A percentile compares a stretch with the other conserved stretches of the same genome.
Conservation (phyloP, 495 filamentous ascomycete genomes). For the Aspergillus ellipticus region DNA sequence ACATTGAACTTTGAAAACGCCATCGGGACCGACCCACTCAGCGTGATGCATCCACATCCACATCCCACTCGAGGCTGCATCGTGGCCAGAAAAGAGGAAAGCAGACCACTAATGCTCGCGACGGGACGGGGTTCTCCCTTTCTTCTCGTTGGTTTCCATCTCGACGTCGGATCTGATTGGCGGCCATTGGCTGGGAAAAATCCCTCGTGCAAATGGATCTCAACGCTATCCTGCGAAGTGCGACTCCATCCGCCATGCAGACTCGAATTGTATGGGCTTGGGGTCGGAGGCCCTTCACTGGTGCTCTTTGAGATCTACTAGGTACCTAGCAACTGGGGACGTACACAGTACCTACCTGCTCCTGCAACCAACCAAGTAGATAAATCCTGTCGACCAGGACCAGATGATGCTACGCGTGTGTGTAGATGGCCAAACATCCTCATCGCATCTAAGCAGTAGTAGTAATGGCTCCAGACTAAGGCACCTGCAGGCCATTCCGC, state of each 20-base stretch:
- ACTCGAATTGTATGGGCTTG: neutral
- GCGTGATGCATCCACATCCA: neutral
- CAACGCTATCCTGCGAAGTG: neutral
- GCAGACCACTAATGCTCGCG: constrained; percentile 1
- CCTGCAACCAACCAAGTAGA: too few species aligned
- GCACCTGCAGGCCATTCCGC: constrained; percentile 2
- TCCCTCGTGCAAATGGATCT: constrained; percentile 26
- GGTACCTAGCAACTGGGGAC: too few species aligned
- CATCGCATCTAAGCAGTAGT: too few species aligned
- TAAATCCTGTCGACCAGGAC: too few species aligned
- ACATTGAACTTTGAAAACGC: neutral
- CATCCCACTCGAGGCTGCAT: too few species aligned
- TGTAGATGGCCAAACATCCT: too few species aligned
- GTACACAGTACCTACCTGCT: too few species aligned
- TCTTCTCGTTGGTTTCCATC: neutral
- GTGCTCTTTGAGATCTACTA: too few species aligned
- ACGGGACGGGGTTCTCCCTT: constrained; percentile 14
- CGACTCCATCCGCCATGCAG: neutral
- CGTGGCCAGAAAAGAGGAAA: constrained; percentile 7
- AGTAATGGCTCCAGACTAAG: too few species aligned
- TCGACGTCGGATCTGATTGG: too few species aligned
- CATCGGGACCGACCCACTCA: neutral
- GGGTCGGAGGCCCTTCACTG: too few species aligned
- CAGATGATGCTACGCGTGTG: too few species aligned
- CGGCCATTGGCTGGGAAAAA: constrained; percentile 26